phyloP scores from a whole-genome alignment of 2,329 filamentous ascomycete species.

The Mycosphaerella sp. region DNA sequence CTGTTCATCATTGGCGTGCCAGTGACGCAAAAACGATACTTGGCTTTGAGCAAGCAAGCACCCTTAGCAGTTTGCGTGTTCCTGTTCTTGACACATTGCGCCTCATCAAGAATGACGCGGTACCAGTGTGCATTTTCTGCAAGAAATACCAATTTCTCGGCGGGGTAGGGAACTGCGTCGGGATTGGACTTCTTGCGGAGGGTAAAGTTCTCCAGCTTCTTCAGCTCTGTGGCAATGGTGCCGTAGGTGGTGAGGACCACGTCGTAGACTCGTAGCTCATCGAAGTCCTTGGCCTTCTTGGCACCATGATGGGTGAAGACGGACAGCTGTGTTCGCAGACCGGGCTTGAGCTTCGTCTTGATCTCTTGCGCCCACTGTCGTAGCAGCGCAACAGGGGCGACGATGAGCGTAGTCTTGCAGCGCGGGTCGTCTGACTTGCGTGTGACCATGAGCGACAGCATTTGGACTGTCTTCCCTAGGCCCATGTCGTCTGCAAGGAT shows the following conservation, averaged over 20 bases:
- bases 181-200: slow-evolving; percentile 45
- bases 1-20: slow-evolving; percentile 88
- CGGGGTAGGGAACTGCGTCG: slow-evolving; percentile 30
- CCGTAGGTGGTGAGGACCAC: slow-evolving; percentile 76
- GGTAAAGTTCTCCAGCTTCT: slow-evolving; percentile 51
- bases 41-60: slow-evolving; percentile 52
- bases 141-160: slow-evolving; percentile 33
- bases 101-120: slow-evolving; percentile 68
- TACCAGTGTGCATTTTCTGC: slow-evolving; percentile 58
- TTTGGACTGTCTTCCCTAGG: slow-evolving; percentile 76
- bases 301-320: slow-evolving; percentile 64
- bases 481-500: slow-evolving; percentile 81
- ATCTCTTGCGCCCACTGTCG: slow-evolving; percentile 84
- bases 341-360: slow-evolving; percentile 56
- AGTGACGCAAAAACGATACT: slow-evolving; percentile 66
- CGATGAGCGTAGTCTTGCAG: slow-evolving; percentile 70
- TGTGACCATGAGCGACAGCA: slow-evolving; percentile 68
- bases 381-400: slow-evolving; percentile 73
- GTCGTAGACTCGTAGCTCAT: slow-evolving; percentile 59
- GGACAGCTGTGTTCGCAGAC: slow-evolving; percentile 49
- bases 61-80: slow-evolving; percentile 57
- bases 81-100: slow-evolving; percentile 74
- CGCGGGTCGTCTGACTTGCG: slow-evolving; percentile 55
- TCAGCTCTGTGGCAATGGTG: slow-evolving; percentile 61
- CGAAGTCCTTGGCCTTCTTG: slow-evolving; percentile 53